phyloP scores from a whole-genome alignment of 805 yeast species.

The Starmerella gropengiesseri region DNA sequence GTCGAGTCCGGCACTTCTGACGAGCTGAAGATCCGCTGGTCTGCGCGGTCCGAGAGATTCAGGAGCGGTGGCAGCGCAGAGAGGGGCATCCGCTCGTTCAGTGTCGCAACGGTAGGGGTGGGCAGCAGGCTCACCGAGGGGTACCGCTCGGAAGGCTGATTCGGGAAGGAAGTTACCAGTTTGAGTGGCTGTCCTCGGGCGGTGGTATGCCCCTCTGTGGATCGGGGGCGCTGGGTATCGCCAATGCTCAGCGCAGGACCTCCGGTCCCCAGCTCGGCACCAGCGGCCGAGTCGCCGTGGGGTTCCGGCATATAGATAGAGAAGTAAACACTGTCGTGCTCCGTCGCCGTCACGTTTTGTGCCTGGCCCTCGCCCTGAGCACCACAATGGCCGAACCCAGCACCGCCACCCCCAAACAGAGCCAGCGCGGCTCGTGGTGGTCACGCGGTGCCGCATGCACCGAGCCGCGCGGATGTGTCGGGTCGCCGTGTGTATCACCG shows the following conservation, averaged over 20 bases:
- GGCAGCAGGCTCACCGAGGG: slow-evolving; percentile 13
- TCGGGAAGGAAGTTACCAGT: slow-evolving; percentile 1
- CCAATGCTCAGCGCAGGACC: not conserved
- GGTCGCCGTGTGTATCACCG: too few relatives aligned
- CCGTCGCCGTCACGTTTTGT: not conserved
- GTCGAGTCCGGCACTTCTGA: slow-evolving; percentile 14
- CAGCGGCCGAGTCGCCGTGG: slow-evolving; percentile 4
- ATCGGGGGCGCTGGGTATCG: not conserved
- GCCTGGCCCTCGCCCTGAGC: not conserved
- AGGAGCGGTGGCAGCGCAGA: not conserved
- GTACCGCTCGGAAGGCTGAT: not conserved
- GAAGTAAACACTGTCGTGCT: not conserved
- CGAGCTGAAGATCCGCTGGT: slow-evolving; percentile 1
- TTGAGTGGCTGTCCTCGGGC: slow-evolving; percentile 1
- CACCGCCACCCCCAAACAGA: too few relatives aligned
- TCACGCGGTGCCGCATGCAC: too few relatives aligned
- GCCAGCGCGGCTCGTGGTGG: too few relatives aligned
- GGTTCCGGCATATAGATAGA: slow-evolving; percentile 6
- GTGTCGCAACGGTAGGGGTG: slow-evolving; percentile 7
- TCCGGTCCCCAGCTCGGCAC: not conserved
- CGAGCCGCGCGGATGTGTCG: too few relatives aligned
- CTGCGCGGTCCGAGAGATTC: not conserved
- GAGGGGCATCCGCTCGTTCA: not conserved
- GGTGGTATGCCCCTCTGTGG: not conserved
- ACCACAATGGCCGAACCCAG: slow-evolving; percentile 6